Evolutionary conservation across 2,329 filamentous ascomycete species (phyloP).

Genomic region (Corinectria fuckeliana): DNA sequence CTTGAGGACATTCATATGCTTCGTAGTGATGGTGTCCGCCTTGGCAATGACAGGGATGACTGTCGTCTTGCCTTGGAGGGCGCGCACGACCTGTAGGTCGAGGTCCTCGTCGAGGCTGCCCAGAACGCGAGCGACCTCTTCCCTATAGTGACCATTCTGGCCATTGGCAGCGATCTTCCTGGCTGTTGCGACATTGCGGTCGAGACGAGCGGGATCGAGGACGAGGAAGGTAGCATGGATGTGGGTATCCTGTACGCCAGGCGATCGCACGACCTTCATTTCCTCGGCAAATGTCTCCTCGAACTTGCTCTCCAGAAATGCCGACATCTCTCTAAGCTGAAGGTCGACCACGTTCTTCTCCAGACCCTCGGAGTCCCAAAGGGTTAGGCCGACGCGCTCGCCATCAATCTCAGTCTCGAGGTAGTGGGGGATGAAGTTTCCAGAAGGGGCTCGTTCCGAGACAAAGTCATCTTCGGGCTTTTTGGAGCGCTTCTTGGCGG

Average conservation of each 20-base stretch:
- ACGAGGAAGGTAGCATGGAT: constrained; percentile 95
- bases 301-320: constrained; percentile 96
- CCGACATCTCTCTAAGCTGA: constrained; percentile 87
- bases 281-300: constrained; percentile 97
- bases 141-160: constrained; percentile 53
- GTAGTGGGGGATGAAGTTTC: constrained; percentile 86
- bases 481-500: constrained; percentile 75
- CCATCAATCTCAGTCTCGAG: constrained; percentile 93
- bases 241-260: constrained; percentile 92
- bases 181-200: constrained; percentile 77
- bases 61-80: constrained; percentile 90
- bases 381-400: constrained; percentile 87
- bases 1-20: constrained; percentile 92
- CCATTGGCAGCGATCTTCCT: constrained; percentile 61
- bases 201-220: constrained; percentile 85
- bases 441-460: constrained; percentile 59
- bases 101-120: constrained; percentile 86
- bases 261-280: constrained; percentile 94
- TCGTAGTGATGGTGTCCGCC: constrained; percentile 93
- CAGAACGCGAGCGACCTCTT: constrained; percentile 51
- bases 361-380: constrained; percentile 96
- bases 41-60: constrained; percentile 96
- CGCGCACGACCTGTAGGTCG: constrained; percentile 87
- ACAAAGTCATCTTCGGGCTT: constrained; percentile 65
- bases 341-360: constrained; percentile 96